A percentile compares a stretch with the other conserved stretches of the same genome.
Conservation (phyloP, 2,329 filamentous ascomycete genomes). For the Exophiala alcalophila region DNA sequence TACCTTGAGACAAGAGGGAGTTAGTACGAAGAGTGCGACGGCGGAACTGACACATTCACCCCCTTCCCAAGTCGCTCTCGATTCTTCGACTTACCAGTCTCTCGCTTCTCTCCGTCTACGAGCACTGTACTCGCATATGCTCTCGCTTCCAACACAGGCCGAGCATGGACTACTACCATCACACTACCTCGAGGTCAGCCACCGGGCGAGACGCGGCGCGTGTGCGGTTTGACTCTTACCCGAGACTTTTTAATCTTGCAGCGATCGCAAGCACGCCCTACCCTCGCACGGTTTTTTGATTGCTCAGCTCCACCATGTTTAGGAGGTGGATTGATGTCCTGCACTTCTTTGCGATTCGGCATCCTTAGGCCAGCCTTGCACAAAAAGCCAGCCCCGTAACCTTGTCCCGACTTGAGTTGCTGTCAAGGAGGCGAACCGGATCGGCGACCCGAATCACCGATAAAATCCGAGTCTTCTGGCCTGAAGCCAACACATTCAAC, state of each 20-base stretch:
- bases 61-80: too few relatives aligned
- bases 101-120: slow-evolving; percentile 23
- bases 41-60: too few relatives aligned
- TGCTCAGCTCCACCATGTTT: slow-evolving; percentile 9
- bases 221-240: slow-evolving; percentile 9
- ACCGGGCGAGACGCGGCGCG: neutral
- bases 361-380: slow-evolving; percentile 2
- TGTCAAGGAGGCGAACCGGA: too few relatives aligned
- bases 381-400: neutral
- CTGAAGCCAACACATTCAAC: too few relatives aligned
- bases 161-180: slow-evolving; percentile 24
- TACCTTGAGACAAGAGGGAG: slow-evolving; percentile 14
- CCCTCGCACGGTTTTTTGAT: slow-evolving; percentile 11
- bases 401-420: neutral
- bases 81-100: slow-evolving; percentile 26
- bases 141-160: slow-evolving; percentile 18
- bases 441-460: too few relatives aligned
- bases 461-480: too few relatives aligned
- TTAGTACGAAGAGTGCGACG: neutral
- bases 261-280: slow-evolving; percentile 24
- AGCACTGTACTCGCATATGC: slow-evolving; percentile 24
- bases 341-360: slow-evolving; percentile 15
- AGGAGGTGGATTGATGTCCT: slow-evolving; percentile 6
- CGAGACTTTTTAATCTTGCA: slow-evolving; percentile 27
- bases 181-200: slow-evolving; percentile 15